phyloP scores from a whole-genome alignment of 192 early-diverging fungal species.

The Obelidium mucronatum region DNA sequence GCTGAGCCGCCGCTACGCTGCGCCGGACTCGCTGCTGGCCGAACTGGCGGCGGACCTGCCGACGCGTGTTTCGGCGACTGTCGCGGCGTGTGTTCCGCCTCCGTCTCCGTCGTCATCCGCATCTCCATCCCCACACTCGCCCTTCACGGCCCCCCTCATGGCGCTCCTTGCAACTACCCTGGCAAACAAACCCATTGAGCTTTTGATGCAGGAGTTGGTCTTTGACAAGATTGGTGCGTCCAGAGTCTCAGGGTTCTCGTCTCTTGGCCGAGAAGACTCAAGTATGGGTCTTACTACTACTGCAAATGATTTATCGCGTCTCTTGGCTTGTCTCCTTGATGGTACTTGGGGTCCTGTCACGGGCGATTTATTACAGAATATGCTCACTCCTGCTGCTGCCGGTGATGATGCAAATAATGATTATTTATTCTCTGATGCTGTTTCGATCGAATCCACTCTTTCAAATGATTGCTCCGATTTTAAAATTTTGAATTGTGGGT shows the following conservation, averaged over 20 bases:
- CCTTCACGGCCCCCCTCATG: constrained; percentile 13
- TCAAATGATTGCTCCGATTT: not conserved
- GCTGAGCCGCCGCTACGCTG: constrained; percentile 32
- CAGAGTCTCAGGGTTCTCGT: not conserved
- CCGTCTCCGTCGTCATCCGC: not conserved
- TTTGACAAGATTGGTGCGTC: constrained; percentile 29
- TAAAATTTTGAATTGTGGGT: constrained; percentile 23
- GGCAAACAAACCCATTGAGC: constrained; percentile 11
- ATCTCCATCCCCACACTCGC: not conserved
- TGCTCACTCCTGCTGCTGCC: constrained; percentile 14
- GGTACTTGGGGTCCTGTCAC: constrained; percentile 25
- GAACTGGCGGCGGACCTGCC: not conserved
- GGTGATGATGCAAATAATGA: not conserved
- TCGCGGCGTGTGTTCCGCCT: not conserved
- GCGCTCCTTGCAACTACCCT: not conserved
- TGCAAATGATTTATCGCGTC: constrained; percentile 25
- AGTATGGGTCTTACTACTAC: constrained; percentile 1
- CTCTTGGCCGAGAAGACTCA: constrained; percentile 28
- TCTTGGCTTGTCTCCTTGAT: constrained; percentile 13
- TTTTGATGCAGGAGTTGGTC: constrained; percentile 23
- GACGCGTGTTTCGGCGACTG: not conserved
- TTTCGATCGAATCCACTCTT: no score
- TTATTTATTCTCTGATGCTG: constrained; percentile 1
- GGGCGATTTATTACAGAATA: not conserved
- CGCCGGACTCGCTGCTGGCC: not conserved